Conservation (phyloP, 2,329 filamentous ascomycete genomes). For the Colletotrichum plurivorum region DNA sequence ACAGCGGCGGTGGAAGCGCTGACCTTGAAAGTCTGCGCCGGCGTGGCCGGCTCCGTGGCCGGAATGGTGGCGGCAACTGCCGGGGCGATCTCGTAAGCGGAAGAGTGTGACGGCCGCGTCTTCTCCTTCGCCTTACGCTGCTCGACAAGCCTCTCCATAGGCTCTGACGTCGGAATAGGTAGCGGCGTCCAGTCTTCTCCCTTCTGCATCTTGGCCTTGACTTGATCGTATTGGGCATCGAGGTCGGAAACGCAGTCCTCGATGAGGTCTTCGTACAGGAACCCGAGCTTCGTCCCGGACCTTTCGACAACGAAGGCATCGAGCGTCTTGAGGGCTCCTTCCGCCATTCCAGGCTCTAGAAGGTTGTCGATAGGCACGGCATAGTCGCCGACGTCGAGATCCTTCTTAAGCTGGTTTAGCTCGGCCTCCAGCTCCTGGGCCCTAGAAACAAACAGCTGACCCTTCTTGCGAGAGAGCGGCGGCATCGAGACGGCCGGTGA, state of each 20-base stretch:
- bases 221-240: slow-evolving; percentile 45
- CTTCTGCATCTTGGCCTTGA: slow-evolving; percentile 36
- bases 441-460: slow-evolving; percentile 52
- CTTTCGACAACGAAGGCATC: slow-evolving; percentile 55
- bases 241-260: slow-evolving; percentile 54
- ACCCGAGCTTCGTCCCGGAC: slow-evolving; percentile 55
- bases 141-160: slow-evolving; percentile 47
- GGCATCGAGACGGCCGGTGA: slow-evolving; percentile 53
- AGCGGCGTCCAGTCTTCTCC: slow-evolving; percentile 41
- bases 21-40: slow-evolving; percentile 51
- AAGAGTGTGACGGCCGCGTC: slow-evolving; percentile 56
- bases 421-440: slow-evolving; percentile 53
- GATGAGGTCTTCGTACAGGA: slow-evolving; percentile 60
- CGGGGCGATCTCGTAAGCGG: slow-evolving; percentile 49
- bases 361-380: slow-evolving; percentile 59
- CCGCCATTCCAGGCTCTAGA: slow-evolving; percentile 54
- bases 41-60: not conserved
- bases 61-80: not conserved
- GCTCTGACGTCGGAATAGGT: slow-evolving; percentile 38
- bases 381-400: slow-evolving; percentile 57
- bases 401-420: slow-evolving; percentile 53
- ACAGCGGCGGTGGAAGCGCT: slow-evolving; percentile 52
- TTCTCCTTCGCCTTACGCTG: slow-evolving; percentile 59
- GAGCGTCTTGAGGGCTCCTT: slow-evolving; percentile 52
- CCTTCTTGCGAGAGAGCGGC: slow-evolving; percentile 54